A percentile compares a stretch with the other conserved stretches of the same genome.
phyloP scores from a whole-genome alignment of 768 basidiomycete genomes.

The Crassisporium funariophilum region DNA sequence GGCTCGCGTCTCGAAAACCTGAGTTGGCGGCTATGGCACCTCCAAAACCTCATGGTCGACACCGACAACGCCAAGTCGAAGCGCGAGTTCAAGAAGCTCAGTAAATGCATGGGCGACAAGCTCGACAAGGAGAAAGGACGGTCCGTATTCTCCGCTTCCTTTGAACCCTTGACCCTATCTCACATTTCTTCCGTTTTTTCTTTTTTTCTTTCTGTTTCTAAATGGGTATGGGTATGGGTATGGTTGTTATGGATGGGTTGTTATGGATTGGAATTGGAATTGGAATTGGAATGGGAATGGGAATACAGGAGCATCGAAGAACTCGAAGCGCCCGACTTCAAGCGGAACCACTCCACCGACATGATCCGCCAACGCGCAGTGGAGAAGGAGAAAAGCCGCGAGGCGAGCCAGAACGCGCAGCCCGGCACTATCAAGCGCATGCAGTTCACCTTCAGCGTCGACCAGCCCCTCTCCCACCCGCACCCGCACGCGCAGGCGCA shows the following conservation, averaged over 20 bases:
- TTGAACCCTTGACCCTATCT: slow-evolving; percentile 39
- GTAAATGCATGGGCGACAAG: slow-evolving; percentile 88
- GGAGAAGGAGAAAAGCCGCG: slow-evolving; percentile 80
- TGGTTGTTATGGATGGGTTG: background rate
- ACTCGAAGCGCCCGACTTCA: slow-evolving; percentile 82
- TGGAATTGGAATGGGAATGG: too few species aligned
- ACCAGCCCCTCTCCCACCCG: slow-evolving; percentile 57
- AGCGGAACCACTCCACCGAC: slow-evolving; percentile 76
- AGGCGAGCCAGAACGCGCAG: slow-evolving; percentile 60
- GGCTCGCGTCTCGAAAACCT: slow-evolving; percentile 91
- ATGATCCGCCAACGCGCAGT: slow-evolving; percentile 79
- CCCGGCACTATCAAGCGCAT: slow-evolving; percentile 82
- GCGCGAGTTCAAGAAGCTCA: slow-evolving; percentile 88
- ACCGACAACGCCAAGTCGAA: slow-evolving; percentile 87
- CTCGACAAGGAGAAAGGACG: slow-evolving; percentile 91
- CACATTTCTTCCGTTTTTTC: slow-evolving; percentile 17
- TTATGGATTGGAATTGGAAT: too few species aligned
- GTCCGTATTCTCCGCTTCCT: slow-evolving; percentile 45
- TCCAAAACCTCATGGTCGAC: slow-evolving; percentile 90
- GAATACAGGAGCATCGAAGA: slow-evolving; percentile 79
- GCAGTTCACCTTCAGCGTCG: slow-evolving; percentile 89
- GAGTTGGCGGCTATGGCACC: slow-evolving; percentile 91
- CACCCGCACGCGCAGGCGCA: slow-evolving; percentile 41
- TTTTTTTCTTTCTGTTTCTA: slow-evolving; percentile 1
- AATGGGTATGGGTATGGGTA: too few species aligned